Conservation (phyloP, 164 flowering plant species). For the Paratinospora sagittata region DNA sequence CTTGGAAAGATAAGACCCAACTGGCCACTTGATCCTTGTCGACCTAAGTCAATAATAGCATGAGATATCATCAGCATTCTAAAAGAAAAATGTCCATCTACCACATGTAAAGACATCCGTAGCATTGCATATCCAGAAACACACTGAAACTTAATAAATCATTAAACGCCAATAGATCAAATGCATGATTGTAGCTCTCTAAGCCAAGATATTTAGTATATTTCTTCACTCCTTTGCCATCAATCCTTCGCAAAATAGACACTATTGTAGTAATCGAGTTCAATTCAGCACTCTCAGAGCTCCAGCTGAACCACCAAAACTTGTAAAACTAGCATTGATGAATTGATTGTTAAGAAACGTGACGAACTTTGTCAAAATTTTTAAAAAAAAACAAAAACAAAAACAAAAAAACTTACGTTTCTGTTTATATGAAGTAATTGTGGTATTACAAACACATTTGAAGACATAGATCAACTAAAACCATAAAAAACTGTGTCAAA, state of each 20-base stretch:
- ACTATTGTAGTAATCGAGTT: not conserved
- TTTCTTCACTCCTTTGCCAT: no score
- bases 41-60: constrained; percentile 34
- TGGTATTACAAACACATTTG: not conserved
- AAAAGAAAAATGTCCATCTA: not conserved
- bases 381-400: no score
- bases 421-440: no score
- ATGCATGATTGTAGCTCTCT: not conserved
- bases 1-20: constrained; percentile 88
- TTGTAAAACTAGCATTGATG: not conserved
- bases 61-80: not conserved
- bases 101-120: not conserved
- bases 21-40: constrained; percentile 51
- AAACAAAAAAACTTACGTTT: no score
- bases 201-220: no score
- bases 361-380: no score
- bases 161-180: not conserved
- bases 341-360: no score
- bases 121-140: not conserved
- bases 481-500: not conserved
- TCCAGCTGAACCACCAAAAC: not conserved
- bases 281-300: not conserved
- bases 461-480: not conserved
- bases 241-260: not conserved
- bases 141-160: not conserved